These are phyloP conservation scores for Capsella bursapastoris DNA, from an alignment of 345 rosid genomes.

Conservation along the genomic window DNA sequence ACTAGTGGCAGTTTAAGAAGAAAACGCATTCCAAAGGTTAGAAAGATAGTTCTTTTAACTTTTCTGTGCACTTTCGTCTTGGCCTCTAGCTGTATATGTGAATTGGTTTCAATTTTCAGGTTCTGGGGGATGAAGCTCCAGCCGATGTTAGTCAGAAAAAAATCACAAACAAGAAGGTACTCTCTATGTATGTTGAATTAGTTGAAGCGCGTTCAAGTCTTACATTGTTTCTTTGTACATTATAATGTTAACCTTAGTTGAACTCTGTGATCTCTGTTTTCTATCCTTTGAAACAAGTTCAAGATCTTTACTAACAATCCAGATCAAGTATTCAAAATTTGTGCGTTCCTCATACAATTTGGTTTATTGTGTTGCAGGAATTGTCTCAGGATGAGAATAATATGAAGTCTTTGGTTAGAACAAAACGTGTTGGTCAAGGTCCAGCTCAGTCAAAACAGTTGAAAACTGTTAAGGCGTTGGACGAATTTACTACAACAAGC, in stretches of 20 bases:
- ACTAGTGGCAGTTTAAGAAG: constrained; percentile 53
- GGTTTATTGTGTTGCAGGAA: constrained; percentile 49
- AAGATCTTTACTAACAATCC: not conserved
- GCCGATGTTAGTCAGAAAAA: constrained; percentile 46
- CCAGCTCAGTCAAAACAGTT: constrained; percentile 54
- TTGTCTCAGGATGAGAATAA: constrained; percentile 49
- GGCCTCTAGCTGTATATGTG: constrained; percentile 18
- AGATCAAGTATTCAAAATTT: constrained; percentile 1
- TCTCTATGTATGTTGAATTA: constrained; percentile 21
- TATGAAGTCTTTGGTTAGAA: constrained; percentile 44
- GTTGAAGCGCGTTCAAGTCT: not conserved
- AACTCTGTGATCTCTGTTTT: constrained; percentile 19
- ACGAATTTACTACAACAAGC: constrained; percentile 45
- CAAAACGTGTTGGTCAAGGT: constrained; percentile 53
- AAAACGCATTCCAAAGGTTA: constrained; percentile 53
- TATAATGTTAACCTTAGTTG: constrained; percentile 4
- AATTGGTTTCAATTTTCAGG: constrained; percentile 51
- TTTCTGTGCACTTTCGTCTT: constrained; percentile 21
- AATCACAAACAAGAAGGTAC: constrained; percentile 57
- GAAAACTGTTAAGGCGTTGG: constrained; percentile 50
- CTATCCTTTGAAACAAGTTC: constrained; percentile 18
- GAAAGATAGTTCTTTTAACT: constrained; percentile 25
- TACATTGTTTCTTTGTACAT: constrained; percentile 25
- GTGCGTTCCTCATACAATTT: constrained; percentile 21
- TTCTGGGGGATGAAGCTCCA: constrained; percentile 51